Percentiles rank a stretch among this genome's conserved stretches.
These are phyloP conservation scores for Umbelopsis sp. DNA, from an alignment of 371 early-diverging fungal species.

Conservation along the genomic window DNA sequence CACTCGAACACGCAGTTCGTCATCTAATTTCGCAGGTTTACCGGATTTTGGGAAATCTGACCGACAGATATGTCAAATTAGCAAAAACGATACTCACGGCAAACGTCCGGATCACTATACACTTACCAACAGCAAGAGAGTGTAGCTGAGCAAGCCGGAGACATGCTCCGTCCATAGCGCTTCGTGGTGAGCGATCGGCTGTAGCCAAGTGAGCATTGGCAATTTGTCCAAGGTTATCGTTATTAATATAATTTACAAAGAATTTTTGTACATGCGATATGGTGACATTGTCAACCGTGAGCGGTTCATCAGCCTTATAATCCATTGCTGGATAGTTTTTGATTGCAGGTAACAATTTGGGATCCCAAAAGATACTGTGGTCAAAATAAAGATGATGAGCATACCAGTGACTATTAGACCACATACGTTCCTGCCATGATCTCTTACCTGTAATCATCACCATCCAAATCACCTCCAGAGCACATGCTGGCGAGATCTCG, in stretches of 20 bases:
- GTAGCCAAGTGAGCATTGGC: constrained; percentile 76
- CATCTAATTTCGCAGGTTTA: constrained; percentile 41
- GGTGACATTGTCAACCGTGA: constrained; percentile 45
- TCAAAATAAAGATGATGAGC: background rate
- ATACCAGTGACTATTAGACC: background rate
- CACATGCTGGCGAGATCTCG: constrained; percentile 80
- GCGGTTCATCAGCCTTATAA: constrained; percentile 47
- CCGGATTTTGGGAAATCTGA: constrained; percentile 54
- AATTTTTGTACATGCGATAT: constrained; percentile 66
- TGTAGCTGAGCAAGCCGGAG: constrained; percentile 71
- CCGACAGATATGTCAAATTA: background rate
- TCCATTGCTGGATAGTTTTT: constrained; percentile 61
- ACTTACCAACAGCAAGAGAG: constrained; percentile 52
- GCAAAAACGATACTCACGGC: background rate
- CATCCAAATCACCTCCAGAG: constrained; percentile 87
- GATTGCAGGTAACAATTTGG: constrained; percentile 54
- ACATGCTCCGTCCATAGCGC: constrained; percentile 59
- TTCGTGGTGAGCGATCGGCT: constrained; percentile 58
- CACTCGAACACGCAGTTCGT: constrained; percentile 46
- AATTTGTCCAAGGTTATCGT: constrained; percentile 78
- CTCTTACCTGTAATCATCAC: constrained; percentile 72
- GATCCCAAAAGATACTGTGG: constrained; percentile 71
- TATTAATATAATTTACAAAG: constrained; percentile 74
- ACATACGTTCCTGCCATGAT: background rate
- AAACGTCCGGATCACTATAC: no score